Percentiles rank a stretch among this genome's conserved stretches.
These are phyloP conservation scores for Sergeia podlipaevii DNA, from an alignment of 208 protist species.

Conservation along the genomic window DNA sequence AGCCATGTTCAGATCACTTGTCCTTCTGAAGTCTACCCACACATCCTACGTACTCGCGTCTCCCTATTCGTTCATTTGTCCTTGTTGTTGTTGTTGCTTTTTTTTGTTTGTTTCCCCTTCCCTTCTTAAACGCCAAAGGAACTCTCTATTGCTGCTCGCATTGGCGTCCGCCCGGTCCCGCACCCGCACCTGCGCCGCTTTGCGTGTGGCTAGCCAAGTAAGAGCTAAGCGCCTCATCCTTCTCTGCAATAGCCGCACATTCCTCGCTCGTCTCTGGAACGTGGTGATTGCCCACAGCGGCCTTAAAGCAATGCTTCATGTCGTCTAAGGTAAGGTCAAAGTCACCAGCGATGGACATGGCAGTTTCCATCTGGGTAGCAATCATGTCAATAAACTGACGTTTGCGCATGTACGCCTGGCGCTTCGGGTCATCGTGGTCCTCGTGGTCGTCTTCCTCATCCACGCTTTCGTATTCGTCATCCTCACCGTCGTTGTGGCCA, in stretches of 20 bases:
- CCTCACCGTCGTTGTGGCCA: slow-evolving; percentile 5
- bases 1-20: too few species aligned
- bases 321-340: slow-evolving; percentile 11
- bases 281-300: neutral
- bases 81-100: too few species aligned
- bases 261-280: slow-evolving; percentile 9
- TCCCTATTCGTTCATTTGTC: too few species aligned
- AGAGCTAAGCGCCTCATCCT: neutral
- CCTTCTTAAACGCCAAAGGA: too few species aligned
- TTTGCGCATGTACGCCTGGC: slow-evolving; percentile 4
- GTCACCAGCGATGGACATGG: slow-evolving; percentile 13
- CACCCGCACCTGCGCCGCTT: neutral
- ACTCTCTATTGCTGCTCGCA: too few species aligned
- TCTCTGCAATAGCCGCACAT: slow-evolving; percentile 3
- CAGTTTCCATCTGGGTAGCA: slow-evolving; percentile 17
- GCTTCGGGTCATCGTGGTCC: neutral
- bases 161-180: too few species aligned
- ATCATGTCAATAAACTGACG: slow-evolving; percentile 19
- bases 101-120: too few species aligned
- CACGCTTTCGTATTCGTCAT: slow-evolving; percentile 13
- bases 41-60: too few species aligned
- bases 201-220: slow-evolving; percentile 1
- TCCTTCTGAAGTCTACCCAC: too few species aligned
- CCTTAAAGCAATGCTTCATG: slow-evolving; percentile 6
- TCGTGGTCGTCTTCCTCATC: slow-evolving; percentile 22